phyloP scores from a whole-genome alignment of 208 protist genomes.

The Crithidia expoeki region DNA sequence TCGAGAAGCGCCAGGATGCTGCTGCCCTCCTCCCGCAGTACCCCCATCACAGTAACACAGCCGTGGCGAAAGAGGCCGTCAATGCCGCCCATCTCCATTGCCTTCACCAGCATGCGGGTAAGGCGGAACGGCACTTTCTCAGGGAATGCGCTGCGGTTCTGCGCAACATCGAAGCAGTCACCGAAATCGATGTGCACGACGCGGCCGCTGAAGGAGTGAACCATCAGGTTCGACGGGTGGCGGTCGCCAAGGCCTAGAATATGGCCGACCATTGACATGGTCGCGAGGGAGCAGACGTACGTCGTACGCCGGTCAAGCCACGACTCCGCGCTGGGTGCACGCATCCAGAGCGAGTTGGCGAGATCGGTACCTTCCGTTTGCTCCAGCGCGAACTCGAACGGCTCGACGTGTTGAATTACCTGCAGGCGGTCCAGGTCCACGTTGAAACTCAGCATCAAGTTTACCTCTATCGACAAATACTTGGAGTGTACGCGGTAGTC shows the following conservation, averaged over 20 bases:
- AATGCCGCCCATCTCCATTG: constrained; percentile 99
- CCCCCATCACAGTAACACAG: constrained; percentile 97
- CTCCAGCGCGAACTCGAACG: constrained; percentile 97
- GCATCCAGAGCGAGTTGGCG: constrained; percentile 97
- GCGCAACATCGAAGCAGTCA: constrained; percentile 99
- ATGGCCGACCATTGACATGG: constrained; percentile 99
- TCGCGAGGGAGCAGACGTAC: constrained; percentile 99
- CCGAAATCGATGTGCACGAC: constrained; percentile 99
- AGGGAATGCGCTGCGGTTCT: constrained; percentile 97
- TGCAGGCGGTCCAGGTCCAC: constrained; percentile 96
- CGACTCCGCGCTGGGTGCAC: constrained; percentile 95
- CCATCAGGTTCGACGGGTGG: constrained; percentile 99
- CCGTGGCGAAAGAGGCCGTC: constrained; percentile 98
- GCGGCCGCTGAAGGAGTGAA: constrained; percentile 97
- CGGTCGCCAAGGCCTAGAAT: constrained; percentile 99
- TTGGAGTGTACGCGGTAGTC: constrained; percentile 87
- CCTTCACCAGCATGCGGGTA: constrained; percentile 99
- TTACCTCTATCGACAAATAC: constrained; percentile 94
- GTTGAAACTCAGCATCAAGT: constrained; percentile 87
- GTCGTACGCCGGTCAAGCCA: constrained; percentile 98
- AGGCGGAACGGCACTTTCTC: constrained; percentile 99
- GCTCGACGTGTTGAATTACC: constrained; percentile 98
- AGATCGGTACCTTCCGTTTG: constrained; percentile 96
- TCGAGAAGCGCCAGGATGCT: constrained; percentile 99
- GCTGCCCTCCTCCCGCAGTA: constrained; percentile 98